These are phyloP conservation scores for Penicillium sp. DNA, from an alignment of 2,329 filamentous ascomycete genomes.

Conservation along the genomic window DNA sequence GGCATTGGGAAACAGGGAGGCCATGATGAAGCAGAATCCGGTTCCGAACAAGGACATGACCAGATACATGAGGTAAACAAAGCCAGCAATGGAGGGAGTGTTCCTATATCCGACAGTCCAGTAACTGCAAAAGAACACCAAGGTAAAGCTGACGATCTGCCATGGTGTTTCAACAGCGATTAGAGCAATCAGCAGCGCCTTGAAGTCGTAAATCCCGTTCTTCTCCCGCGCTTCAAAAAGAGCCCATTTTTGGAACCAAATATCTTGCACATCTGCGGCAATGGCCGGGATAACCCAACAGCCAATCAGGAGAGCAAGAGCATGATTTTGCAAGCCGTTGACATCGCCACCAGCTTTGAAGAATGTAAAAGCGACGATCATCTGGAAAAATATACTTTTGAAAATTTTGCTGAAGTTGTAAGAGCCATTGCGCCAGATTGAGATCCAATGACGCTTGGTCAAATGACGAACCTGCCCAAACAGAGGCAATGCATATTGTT, in stretches of 20 bases:
- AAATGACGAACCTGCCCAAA: not conserved
- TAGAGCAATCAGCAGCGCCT: slow-evolving; percentile 3
- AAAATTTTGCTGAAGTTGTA: slow-evolving; percentile 10
- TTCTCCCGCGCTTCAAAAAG: slow-evolving; percentile 9
- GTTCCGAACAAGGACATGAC: slow-evolving; percentile 2
- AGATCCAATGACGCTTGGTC: slow-evolving; percentile 7
- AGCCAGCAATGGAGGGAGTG: slow-evolving; percentile 2
- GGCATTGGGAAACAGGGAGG: slow-evolving; percentile 6
- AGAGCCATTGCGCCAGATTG: slow-evolving; percentile 9
- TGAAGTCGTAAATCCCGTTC: slow-evolving; percentile 10
- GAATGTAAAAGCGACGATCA: slow-evolving; percentile 7
- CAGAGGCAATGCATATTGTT: not conserved
- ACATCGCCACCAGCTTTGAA: not conserved
- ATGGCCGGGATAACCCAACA: slow-evolving; percentile 2
- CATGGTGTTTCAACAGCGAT: slow-evolving; percentile 8
- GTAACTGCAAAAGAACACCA: slow-evolving; percentile 3
- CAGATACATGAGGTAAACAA: slow-evolving; percentile 8
- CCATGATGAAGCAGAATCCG: slow-evolving; percentile 1
- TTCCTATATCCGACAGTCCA: slow-evolving; percentile 10
- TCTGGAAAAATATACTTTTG: slow-evolving; percentile 5
- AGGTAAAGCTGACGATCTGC: not conserved
- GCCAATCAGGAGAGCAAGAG: not conserved
- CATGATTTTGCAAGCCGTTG: not conserved
- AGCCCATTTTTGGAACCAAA: slow-evolving; percentile 12
- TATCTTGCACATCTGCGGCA: slow-evolving; percentile 2